These are phyloP conservation scores for Eimeria tenella DNA, from an alignment of 169 alveolate species.

Conservation along the genomic window DNA sequence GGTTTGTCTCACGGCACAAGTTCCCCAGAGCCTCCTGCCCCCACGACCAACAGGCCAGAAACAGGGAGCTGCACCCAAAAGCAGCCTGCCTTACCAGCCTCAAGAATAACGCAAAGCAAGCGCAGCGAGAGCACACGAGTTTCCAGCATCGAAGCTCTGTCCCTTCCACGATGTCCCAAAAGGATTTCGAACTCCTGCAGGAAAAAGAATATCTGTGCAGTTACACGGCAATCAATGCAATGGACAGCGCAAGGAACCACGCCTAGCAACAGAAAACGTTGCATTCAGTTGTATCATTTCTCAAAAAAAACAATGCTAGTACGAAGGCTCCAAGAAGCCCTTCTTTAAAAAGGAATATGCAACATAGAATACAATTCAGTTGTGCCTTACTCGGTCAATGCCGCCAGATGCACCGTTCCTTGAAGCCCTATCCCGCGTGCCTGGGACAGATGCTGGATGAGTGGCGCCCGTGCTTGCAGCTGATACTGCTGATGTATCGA, in stretches of 20 bases:
- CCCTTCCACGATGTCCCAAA: slow-evolving; percentile 20
- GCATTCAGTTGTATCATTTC: background rate
- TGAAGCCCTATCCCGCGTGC: background rate
- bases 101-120: slow-evolving; percentile 45
- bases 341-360: too few species aligned
- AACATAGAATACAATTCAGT: background rate
- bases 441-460: background rate
- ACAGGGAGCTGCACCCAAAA: background rate
- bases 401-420: slow-evolving; percentile 24
- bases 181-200: slow-evolving; percentile 56
- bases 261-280: background rate
- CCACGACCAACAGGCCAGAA: background rate
- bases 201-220: background rate
- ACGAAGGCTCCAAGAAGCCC: too few species aligned
- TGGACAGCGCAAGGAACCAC: too few species aligned
- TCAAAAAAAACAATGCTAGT: background rate
- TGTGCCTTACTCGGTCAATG: slow-evolving; percentile 52
- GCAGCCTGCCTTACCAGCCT: slow-evolving; percentile 39
- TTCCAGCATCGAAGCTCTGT: slow-evolving; percentile 35
- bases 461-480: background rate
- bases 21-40: background rate
- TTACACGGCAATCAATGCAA: background rate
- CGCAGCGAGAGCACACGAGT: slow-evolving; percentile 47
- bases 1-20: background rate
- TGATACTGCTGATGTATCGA: slow-evolving; percentile 15